A percentile compares a stretch with the other conserved stretches of the same genome.
phyloP scores from a whole-genome alignment of 352 stramenopile genomes.

The Phytophthora sp. region DNA sequence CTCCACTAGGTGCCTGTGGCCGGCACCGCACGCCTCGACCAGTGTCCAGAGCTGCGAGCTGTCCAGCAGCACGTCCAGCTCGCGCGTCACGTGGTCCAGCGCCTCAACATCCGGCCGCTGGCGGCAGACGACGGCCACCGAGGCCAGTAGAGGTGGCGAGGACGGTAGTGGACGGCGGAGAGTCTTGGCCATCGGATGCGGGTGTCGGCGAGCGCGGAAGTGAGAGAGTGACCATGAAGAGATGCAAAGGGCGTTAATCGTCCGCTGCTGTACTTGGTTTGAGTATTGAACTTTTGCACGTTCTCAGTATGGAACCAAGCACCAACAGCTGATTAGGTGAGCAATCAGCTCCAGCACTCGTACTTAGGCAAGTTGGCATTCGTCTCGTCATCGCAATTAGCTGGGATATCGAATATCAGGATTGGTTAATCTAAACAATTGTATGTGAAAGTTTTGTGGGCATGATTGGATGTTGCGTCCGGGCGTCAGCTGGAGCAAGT shows the following conservation, averaged over 20 bases:
- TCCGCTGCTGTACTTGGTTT: too few relatives aligned
- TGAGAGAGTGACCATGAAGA: conserved; percentile 14
- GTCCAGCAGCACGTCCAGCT: conserved; percentile 36
- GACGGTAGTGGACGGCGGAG: background rate
- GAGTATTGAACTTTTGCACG: too few relatives aligned
- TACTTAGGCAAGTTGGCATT: too few relatives aligned
- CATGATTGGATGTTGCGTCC: background rate
- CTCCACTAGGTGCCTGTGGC: conserved; percentile 25
- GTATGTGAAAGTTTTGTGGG: too few relatives aligned
- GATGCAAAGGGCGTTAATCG: conserved; percentile 8
- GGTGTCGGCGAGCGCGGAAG: conserved; percentile 5
- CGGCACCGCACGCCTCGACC: conserved; percentile 7
- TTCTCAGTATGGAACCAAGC: too few relatives aligned
- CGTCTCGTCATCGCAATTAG: too few relatives aligned
- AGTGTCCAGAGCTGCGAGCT: conserved; percentile 35
- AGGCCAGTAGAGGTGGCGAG: conserved; percentile 17
- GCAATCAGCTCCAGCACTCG: too few relatives aligned
- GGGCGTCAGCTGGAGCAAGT: too few relatives aligned
- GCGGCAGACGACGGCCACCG: conserved; percentile 28
- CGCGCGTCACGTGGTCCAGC: conserved; percentile 34
- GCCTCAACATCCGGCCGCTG: conserved; percentile 29
- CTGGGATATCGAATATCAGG: too few relatives aligned
- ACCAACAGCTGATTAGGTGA: too few relatives aligned
- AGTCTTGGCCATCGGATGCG: conserved; percentile 4
- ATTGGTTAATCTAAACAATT: too few relatives aligned